Base-by-base conservation (phyloP, 2,329 filamentous ascomycete genomes). In the Grosmannia huntii region DNA sequence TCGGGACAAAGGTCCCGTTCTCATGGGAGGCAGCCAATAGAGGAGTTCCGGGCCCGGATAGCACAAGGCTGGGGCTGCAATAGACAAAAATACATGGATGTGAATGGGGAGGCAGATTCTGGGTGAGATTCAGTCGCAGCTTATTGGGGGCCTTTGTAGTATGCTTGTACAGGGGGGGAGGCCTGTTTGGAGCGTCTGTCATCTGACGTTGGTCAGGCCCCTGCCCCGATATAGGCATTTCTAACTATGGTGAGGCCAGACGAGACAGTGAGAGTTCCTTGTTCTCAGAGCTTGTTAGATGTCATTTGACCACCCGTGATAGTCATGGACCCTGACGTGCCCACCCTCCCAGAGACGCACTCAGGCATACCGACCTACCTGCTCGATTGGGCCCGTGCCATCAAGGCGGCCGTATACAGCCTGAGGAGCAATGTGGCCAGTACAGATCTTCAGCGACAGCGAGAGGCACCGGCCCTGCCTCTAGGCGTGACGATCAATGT, bases 281-380 rank as follows among this genome's bases (percentile, higher is more conserved):
- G 7, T 7, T 28, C 27, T 4, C 7, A 7, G 7, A 28, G 27
- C 4, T 28, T 28, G 27, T 7, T 7, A 28, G 27, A 28, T 4
- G 27, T 28, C 4, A 28, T 7, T 7, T 28, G 7, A 28, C 27
- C 27, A 28, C 27, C 7, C 36, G 11, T 19, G 11, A 4, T 41
- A 12, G 36, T 11, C 36, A 41, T 41, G 11, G 38, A 10, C 9
- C 21, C 36, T 3, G 57, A 57, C 50, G 65, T 73, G 6, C 71
- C 71, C 5, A 67, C 69, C 6, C 68, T 72, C 11, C 67, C 69
- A 4, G 67, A 70, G 53, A 67, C 67, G 21, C 70, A 74, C 62
- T 72, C 71, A 12, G 72, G 72, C 19, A 73, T 74, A 52, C 71
- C 72, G 1, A 56, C 61, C 0, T 70, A 64, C 56, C 66, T 73